Evolutionary conservation across 805 yeast genomes (phyloP), one percentile per base, ranked within the genome.

Genomic region (Scheffersomyces ergatensis): DNA sequence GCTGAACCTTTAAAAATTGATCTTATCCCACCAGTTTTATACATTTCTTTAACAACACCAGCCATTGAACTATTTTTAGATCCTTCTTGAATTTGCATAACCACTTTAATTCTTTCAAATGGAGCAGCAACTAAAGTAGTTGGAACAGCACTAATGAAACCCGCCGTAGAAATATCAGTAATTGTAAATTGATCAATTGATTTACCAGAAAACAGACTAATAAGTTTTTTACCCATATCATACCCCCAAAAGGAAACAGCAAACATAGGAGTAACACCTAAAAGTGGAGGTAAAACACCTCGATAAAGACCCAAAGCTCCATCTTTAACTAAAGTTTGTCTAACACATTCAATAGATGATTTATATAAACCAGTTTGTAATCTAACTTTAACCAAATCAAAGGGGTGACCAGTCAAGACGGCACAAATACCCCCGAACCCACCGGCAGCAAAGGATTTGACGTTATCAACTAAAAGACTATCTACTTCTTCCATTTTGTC

Each of bases 221-320:
- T 95, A 2, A 92, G 43, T 47, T 79, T 80, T 67, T 89, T 89
- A 47, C 98, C 98, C 39, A 88, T 72, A 57, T 89, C 97, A 63
- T 93, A 92, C 57, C 98, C 98, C 98, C 99, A 92, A 70, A 92
- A 92, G 2, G 96, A 85, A 18, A 93, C 93, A 2, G 98, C 98
- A 71, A 93, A 93, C 87, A 92, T 93, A 21, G 99, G 99, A 0
- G 98, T 93, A 17, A 92, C 97, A 18, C 99, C 99, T n/a, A 87
- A 59, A 38, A 92, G 67, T 3, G 99, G 99, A 12, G 98, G 96
- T 11, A 86, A 73, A 24, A 93, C 97, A 44, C 99, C 99, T 57
- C 95, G 74, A 65, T 92, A 92, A 49, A 92, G 80, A 1, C 98
- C 97, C 19, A 72, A 49, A 3, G 80, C 78, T 0, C 96, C 96